These are phyloP conservation scores for Xylariaceae sp. DNA, from an alignment of 2,329 filamentous ascomycete genomes.

Conservation along the genomic window DNA sequence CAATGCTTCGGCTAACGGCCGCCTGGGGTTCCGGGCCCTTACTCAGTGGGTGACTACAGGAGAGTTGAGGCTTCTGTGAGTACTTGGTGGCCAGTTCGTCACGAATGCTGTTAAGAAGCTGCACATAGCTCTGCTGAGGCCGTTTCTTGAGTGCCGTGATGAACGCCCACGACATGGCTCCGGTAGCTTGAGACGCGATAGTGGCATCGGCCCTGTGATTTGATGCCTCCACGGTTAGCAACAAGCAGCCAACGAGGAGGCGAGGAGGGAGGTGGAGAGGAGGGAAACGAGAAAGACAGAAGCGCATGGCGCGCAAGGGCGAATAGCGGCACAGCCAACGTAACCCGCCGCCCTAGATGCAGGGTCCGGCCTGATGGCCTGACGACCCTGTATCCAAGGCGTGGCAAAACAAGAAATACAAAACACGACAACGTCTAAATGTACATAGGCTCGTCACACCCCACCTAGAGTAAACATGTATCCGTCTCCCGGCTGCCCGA, in stretches of 20 bases:
- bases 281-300: not conserved
- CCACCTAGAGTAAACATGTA: constrained; percentile 3
- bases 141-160: constrained; percentile 87
- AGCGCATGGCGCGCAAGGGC: not conserved
- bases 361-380: constrained; percentile 32
- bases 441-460: constrained; percentile 18
- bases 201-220: constrained; percentile 68
- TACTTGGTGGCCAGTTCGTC: constrained; percentile 85
- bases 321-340: constrained; percentile 32
- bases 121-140: constrained; percentile 91
- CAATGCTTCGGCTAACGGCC: constrained; percentile 1
- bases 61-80: constrained; percentile 90
- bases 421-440: no score
- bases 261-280: not conserved
- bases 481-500: constrained; percentile 8
- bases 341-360: constrained; percentile 41
- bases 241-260: not conserved
- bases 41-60: constrained; percentile 94
- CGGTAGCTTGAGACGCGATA: constrained; percentile 83
- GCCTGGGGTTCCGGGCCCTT: constrained; percentile 35
- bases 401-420: constrained; percentile 17
- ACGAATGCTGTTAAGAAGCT: constrained; percentile 91
- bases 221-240: not conserved
- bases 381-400: constrained; percentile 38
- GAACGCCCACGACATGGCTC: constrained; percentile 98